Evolutionary conservation across 345 rosid species (phyloP).

Genomic region (Hypericum androsaemum): DNA sequence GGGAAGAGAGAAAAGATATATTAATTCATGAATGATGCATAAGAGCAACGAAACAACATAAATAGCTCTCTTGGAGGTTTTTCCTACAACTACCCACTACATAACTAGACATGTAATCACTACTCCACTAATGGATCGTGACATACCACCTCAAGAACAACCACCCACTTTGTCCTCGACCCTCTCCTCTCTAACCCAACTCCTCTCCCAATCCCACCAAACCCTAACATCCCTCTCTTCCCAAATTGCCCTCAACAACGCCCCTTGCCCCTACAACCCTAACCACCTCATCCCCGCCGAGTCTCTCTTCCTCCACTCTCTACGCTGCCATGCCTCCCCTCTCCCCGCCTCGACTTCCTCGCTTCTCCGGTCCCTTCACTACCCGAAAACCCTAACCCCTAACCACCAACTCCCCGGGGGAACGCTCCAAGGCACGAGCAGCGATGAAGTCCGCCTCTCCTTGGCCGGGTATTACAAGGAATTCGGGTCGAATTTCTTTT

Average conservation of each 20-base stretch:
- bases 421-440: constrained; percentile 8
- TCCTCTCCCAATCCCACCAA: constrained; percentile 32
- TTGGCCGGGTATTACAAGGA: constrained; percentile 38
- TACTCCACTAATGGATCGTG: no score
- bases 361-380: constrained; percentile 25
- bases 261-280: constrained; percentile 48
- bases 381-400: constrained; percentile 42
- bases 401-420: constrained; percentile 12
- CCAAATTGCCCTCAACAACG: constrained; percentile 18
- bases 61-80: no score
- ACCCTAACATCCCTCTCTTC: constrained; percentile 17
- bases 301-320: constrained; percentile 60
- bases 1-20: no score
- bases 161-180: constrained; percentile 25
- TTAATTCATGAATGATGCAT: no score
- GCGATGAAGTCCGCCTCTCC: constrained; percentile 37
- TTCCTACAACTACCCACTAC: no score
- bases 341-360: constrained; percentile 22
- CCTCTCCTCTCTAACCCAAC: constrained; percentile 31
- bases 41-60: no score
- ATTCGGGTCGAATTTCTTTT: constrained; percentile 40
- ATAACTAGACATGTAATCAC: no score
- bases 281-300: constrained; percentile 67
- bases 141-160: no score
- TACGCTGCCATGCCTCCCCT: constrained; percentile 45